These are phyloP conservation scores for Tilletia caries DNA, from an alignment of 1,284 basidiomycete genomes.

Conservation along the genomic window DNA sequence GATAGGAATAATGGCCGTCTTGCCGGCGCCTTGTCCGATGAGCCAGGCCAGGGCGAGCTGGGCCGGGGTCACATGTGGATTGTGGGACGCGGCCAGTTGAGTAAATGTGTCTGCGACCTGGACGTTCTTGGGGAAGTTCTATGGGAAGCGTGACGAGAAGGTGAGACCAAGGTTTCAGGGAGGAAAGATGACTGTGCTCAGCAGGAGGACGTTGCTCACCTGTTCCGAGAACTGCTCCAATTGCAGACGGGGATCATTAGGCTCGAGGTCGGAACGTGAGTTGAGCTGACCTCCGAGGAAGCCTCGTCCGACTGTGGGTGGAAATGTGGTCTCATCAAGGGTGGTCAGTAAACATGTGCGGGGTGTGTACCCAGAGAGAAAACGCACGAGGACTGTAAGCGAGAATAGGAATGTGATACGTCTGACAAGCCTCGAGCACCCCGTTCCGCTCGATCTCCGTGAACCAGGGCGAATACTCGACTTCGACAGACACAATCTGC, in stretches of 20 bases:
- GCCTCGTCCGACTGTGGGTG: slow-evolving; percentile 52
- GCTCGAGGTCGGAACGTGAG: slow-evolving; percentile 60
- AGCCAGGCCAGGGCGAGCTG: slow-evolving; percentile 67
- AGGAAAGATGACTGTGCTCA: no score
- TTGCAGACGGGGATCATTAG: slow-evolving; percentile 58
- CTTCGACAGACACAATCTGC: slow-evolving; percentile 62
- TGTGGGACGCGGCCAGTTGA: slow-evolving; percentile 22
- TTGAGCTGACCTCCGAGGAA: slow-evolving; percentile 63
- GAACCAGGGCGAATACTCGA: slow-evolving; percentile 66
- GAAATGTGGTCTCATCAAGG: no score
- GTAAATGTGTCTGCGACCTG: slow-evolving; percentile 59
- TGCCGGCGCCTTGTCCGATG: slow-evolving; percentile 56
- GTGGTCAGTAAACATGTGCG: background rate
- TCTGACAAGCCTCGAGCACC: slow-evolving; percentile 55
- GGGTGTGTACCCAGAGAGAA: background rate
- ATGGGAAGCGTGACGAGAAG: background rate
- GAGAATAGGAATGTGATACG: slow-evolving; percentile 61
- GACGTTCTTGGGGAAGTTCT: slow-evolving; percentile 64
- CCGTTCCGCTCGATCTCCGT: slow-evolving; percentile 57
- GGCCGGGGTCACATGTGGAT: slow-evolving; percentile 57
- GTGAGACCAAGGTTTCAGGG: background rate
- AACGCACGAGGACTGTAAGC: slow-evolving; percentile 58
- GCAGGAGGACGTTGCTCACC: no score
- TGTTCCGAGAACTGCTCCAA: slow-evolving; percentile 15
- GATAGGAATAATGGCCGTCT: slow-evolving; percentile 60